Evolutionary conservation across 2,329 filamentous ascomycete genomes (phyloP), one percentile per base, ranked within the genome.

Genomic region (Colletotrichum higginsianum): DNA sequence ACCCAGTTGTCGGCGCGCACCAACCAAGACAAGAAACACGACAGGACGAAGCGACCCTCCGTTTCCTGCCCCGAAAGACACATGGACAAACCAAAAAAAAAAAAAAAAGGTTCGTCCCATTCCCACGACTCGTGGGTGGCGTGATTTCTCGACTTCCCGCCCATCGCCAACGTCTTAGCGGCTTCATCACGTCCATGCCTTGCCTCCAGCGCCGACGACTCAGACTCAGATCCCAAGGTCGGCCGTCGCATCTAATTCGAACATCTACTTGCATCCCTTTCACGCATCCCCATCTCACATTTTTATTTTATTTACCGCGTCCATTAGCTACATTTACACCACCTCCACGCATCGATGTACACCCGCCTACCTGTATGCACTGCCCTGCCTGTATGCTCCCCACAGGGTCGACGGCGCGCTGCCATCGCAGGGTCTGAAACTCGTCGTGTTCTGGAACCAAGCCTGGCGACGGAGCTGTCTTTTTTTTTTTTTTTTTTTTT

Each of bases 71-170:
- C 23, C 26, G 49, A n/a, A 16, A 61, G 23, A 26, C 26, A 46
- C 30, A 30, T n/a, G 26, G 26, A 26, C 26, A 26, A 26, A 3
- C 26, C 3, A 26, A 26, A 26, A 26, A 26, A 26, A 26, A 26
- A 26, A 26, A 26, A 26, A 26, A 26, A 67, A 67, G 67, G 68
- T 71, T 71, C 64, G 68, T 71, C 68, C 64, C 68, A 62, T 62
- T 62, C 46, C 23, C 68, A 47, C 68, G 68, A 71, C 68, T 71
- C 68, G 64, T 21, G 57, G 16, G 52, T 71, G 68, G 68, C 68
- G 68, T 71, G 68, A 71, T 67, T 63, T 58, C n/a, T 40, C 50
- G 53, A 67, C 21, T 66, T 47, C 55, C 63, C 42, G 26, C 4
- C 50, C 55, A 49, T 66, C 26, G 67, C 55, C 62, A 61, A 69